These are phyloP conservation scores for Mycena vulgaris DNA, from an alignment of 768 basidiomycete species.

Conservation along the genomic window DNA sequence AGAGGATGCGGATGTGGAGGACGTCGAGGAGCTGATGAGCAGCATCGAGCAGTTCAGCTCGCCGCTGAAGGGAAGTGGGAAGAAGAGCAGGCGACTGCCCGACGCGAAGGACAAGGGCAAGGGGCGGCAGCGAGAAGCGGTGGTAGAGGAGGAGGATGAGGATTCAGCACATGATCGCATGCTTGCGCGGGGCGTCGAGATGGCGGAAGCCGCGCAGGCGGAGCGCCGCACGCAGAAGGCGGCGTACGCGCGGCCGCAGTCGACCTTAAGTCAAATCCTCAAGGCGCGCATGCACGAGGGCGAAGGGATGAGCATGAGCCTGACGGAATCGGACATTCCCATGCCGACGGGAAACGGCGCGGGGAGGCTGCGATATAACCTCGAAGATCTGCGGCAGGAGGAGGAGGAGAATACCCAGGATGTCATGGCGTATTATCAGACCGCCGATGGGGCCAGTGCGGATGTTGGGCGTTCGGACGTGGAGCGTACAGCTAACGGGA, in stretches of 20 bases:
- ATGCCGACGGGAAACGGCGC: not conserved
- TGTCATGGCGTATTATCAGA: conserved; percentile 49
- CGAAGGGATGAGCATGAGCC: conserved; percentile 37
- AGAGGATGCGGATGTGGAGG: conserved; percentile 33
- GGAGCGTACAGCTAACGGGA: not conserved
- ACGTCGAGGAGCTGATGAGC: conserved; percentile 53
- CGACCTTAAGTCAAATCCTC: conserved; percentile 44
- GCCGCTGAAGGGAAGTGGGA: conserved; percentile 52
- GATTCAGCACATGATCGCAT: conserved; percentile 27
- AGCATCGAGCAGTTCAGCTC: conserved; percentile 75
- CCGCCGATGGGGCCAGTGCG: conserved; percentile 15
- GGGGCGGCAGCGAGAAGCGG: conserved; percentile 16
- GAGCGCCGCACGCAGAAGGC: conserved; percentile 34
- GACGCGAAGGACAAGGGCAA: conserved; percentile 4
- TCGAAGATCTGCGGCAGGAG: conserved; percentile 55
- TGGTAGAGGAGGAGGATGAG: not conserved
- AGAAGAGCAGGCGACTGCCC: conserved; percentile 1
- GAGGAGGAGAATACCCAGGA: conserved; percentile 78
- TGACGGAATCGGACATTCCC: conserved; percentile 23
- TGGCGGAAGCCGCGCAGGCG: conserved; percentile 47
- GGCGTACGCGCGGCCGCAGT: conserved; percentile 29
- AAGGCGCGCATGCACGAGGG: conserved; percentile 41
- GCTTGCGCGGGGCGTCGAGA: conserved; percentile 44
- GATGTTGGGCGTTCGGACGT: not conserved
- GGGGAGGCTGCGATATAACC: not conserved